These are phyloP conservation scores for Lagerstroemia speciosa DNA, from an alignment of 345 rosid species.

Conservation along the genomic window DNA sequence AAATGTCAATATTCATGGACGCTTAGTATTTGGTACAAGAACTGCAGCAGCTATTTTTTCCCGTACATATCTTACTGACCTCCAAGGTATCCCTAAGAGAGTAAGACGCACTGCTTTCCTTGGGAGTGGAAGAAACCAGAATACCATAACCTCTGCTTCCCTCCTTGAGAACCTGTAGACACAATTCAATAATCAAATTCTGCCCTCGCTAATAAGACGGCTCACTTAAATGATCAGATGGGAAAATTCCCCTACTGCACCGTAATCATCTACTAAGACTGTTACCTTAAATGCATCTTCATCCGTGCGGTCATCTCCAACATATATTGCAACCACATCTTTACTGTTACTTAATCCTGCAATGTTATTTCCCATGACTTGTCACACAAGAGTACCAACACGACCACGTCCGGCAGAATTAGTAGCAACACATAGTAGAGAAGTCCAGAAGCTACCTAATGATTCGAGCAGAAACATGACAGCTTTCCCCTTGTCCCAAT, in stretches of 20 bases:
- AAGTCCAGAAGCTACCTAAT: slow-evolving; percentile 12
- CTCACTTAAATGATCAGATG: too few relatives aligned
- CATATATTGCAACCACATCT: slow-evolving; percentile 33
- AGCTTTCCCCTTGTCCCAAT: slow-evolving; percentile 48
- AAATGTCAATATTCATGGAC: background rate
- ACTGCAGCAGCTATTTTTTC: background rate
- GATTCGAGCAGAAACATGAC: slow-evolving; percentile 33
- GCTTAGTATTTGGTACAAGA: background rate
- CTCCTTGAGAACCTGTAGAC: slow-evolving; percentile 22
- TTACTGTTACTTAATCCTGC: slow-evolving; percentile 19
- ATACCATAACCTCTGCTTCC: slow-evolving; percentile 30
- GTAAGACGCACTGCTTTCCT: slow-evolving; percentile 31
- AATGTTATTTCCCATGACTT: background rate
- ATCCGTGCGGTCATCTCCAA: slow-evolving; percentile 38
- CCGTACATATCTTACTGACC: slow-evolving; percentile 6
- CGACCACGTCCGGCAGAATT: background rate
- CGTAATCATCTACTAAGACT: background rate
- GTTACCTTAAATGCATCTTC: slow-evolving; percentile 48
- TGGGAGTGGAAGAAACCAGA: slow-evolving; percentile 31
- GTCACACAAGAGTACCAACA: background rate
- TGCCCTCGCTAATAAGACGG: too few relatives aligned
- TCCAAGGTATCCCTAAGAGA: slow-evolving; percentile 30
- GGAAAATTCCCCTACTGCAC: too few relatives aligned
- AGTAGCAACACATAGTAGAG: background rate
- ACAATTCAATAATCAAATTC: too few relatives aligned